phyloP scores from a whole-genome alignment of 352 stramenopile genomes.

The Pythium oligandrum region DNA sequence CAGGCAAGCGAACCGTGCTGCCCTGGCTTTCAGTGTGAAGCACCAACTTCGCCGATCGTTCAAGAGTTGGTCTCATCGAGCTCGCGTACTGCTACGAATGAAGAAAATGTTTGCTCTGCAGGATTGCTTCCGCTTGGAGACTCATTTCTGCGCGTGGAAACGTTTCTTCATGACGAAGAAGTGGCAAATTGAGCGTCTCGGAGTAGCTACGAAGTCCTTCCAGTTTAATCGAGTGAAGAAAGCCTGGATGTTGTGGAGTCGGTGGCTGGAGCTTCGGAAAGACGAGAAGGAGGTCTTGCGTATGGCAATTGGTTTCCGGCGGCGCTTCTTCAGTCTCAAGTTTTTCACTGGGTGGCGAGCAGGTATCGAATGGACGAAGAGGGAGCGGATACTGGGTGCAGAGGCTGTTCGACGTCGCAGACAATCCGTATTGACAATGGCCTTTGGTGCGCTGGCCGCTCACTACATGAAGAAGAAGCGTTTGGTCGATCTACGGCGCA shows the following conservation, averaged over 20 bases:
- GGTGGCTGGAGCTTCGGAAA: conserved; percentile 12
- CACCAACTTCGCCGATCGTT: too few species aligned
- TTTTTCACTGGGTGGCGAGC: conserved; percentile 29
- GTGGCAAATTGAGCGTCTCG: conserved; percentile 22
- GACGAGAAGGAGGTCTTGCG: conserved; percentile 25
- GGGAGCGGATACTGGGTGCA: conserved; percentile 10
- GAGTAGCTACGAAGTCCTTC: conserved; percentile 26
- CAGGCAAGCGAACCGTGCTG: too few species aligned
- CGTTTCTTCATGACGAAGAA: conserved; percentile 20
- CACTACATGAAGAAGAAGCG: too few species aligned
- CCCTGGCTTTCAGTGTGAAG: too few species aligned
- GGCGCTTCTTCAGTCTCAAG: conserved; percentile 31
- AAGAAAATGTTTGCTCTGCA: conserved; percentile 2
- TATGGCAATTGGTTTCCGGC: conserved; percentile 29
- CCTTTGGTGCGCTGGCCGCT: too few species aligned
- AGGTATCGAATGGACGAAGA: conserved; percentile 14
- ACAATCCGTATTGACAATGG: too few species aligned
- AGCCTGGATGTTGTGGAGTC: conserved; percentile 32
- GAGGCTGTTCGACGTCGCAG: background rate
- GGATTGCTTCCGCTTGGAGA: conserved; percentile 24
- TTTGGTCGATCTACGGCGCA: too few species aligned
- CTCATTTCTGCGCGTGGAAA: conserved; percentile 49
- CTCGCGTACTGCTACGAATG: too few species aligned
- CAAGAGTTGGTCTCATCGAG: too few species aligned
- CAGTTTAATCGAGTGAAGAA: conserved; percentile 15